Evolutionary conservation across 352 stramenopile species (phyloP).

Genomic region (Pythium utonaiense): DNA sequence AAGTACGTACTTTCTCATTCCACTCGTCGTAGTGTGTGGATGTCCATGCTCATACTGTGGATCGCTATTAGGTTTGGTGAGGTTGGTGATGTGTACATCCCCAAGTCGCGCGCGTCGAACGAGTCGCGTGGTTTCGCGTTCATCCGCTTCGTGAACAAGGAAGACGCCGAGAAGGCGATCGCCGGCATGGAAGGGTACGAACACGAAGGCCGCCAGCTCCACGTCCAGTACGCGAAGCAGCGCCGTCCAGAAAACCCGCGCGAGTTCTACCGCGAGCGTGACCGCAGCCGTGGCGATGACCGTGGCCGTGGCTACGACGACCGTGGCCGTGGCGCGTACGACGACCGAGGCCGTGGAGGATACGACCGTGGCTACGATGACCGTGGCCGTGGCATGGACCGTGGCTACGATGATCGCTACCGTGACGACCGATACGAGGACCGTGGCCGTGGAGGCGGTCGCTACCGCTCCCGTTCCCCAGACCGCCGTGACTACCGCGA

Average conservation of each 20-base stretch:
- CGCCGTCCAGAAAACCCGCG: constrained; percentile 70
- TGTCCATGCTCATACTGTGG: constrained; percentile 3
- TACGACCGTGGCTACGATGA: constrained; percentile 28
- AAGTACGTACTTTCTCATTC: constrained; percentile 39
- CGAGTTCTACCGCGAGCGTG: constrained; percentile 56
- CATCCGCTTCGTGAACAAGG: constrained; percentile 85
- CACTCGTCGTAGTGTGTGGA: neutral
- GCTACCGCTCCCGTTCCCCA: constrained; percentile 20
- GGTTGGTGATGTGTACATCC: constrained; percentile 84
- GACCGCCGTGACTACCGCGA: constrained; percentile 30
- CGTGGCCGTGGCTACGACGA: constrained; percentile 29
- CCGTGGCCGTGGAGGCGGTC: constrained; percentile 39
- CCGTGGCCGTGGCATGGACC: constrained; percentile 17
- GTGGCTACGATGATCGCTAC: constrained; percentile 20
- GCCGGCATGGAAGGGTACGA: constrained; percentile 67
- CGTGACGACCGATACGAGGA: constrained; percentile 29
- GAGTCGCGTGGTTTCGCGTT: constrained; percentile 86
- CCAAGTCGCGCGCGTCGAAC: constrained; percentile 62
- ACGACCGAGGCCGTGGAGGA: constrained; percentile 24
- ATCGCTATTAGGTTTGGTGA: constrained; percentile 41
- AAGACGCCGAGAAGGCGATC: constrained; percentile 87
- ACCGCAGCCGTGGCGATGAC: constrained; percentile 23
- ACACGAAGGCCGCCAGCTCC: constrained; percentile 66
- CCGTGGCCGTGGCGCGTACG: constrained; percentile 24
- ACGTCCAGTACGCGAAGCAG: constrained; percentile 78